phyloP scores from a whole-genome alignment of 371 early-diverging fungal genomes.

The Chytridium lagenaria region DNA sequence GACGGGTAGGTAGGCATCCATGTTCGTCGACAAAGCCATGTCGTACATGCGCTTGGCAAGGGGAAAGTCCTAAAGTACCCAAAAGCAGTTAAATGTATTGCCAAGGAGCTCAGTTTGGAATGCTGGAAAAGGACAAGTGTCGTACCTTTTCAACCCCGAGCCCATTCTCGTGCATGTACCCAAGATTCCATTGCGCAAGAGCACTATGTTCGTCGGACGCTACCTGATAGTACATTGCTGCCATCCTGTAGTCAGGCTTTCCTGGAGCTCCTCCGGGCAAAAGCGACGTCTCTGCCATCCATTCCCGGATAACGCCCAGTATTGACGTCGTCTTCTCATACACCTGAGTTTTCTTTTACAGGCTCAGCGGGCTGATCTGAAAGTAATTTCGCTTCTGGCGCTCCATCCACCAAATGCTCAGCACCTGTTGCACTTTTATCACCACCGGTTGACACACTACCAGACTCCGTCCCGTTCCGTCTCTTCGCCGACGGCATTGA shows the following conservation, averaged over 20 bases:
- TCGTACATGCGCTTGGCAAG: constrained; percentile 94
- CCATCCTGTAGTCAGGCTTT: constrained; percentile 69
- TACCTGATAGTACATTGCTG: constrained; percentile 85
- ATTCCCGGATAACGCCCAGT: neutral
- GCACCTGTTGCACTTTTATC: neutral
- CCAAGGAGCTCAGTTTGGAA: no score
- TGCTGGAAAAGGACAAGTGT: constrained; percentile 21
- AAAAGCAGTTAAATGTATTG: no score
- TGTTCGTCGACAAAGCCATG: constrained; percentile 71
- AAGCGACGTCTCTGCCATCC: neutral
- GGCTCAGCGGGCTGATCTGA: neutral
- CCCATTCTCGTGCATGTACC: constrained; percentile 97
- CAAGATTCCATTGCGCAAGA: constrained; percentile 95
- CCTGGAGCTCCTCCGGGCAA: constrained; percentile 20
- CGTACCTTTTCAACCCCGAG: constrained; percentile 78
- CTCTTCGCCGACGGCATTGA: constrained; percentile 26
- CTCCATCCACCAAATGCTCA: neutral
- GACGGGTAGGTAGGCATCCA: constrained; percentile 82
- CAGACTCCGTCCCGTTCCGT: constrained; percentile 14
- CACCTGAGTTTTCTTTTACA: neutral
- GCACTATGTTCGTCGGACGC: constrained; percentile 85
- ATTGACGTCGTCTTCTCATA: neutral
- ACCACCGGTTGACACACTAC: no score
- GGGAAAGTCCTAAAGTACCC: constrained; percentile 78
- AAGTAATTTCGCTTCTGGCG: neutral